Evolutionary conservation across 306 rosid species (phyloP).

Genomic region (Prosopis cineraria): DNA sequence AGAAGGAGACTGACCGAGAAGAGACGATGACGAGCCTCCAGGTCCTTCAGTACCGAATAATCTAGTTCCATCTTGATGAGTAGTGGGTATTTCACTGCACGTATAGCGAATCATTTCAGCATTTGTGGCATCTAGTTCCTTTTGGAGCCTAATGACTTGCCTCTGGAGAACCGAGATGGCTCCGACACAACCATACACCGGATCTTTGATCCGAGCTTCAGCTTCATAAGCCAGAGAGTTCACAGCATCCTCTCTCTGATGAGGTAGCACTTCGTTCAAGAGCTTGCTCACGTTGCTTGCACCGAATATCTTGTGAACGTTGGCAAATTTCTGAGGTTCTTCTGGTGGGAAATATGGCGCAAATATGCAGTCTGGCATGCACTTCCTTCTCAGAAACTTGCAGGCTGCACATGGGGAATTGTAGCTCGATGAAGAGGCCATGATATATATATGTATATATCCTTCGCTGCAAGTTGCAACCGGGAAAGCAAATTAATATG

Average conservation of each 20-base stretch:
- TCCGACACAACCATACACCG: conserved; percentile 89
- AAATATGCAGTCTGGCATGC: conserved; percentile 63
- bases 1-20: conserved; percentile 35
- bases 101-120: conserved; percentile 73
- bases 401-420: conserved; percentile 75
- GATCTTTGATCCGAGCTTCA: conserved; percentile 82
- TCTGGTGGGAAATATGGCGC: conserved; percentile 75
- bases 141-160: conserved; percentile 80
- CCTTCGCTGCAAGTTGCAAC: neutral
- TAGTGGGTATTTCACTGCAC: conserved; percentile 46
- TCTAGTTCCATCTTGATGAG: conserved; percentile 19
- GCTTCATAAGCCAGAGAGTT: conserved; percentile 94
- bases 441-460: neutral
- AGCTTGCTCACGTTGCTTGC: conserved; percentile 92
- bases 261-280: conserved; percentile 76
- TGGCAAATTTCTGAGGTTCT: conserved; percentile 64
- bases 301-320: conserved; percentile 85
- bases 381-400: conserved; percentile 61
- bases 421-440: conserved; percentile 62
- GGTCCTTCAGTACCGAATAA: conserved; percentile 14
- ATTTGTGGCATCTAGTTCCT: conserved; percentile 84
- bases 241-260: conserved; percentile 90
- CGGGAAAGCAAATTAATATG: neutral
- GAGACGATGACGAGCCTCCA: conserved; percentile 33
- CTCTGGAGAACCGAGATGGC: conserved; percentile 88